Conservation (phyloP, 495 filamentous ascomycete genomes). For the Xylaria curta region DNA sequence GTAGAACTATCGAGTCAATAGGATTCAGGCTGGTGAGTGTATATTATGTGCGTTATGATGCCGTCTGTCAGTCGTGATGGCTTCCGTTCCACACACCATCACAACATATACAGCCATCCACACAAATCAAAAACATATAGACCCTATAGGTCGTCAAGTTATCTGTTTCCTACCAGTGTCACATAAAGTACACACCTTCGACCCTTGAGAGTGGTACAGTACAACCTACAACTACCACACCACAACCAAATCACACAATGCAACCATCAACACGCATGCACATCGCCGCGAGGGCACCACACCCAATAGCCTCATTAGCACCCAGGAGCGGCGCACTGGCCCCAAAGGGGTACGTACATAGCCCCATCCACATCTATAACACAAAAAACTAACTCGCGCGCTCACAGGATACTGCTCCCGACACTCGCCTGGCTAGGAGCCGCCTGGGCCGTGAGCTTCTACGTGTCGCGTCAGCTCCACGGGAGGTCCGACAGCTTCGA, state of each 20-base stretch:
- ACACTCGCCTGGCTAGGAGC: constrained; percentile 30
- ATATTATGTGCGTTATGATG: constrained; percentile 18
- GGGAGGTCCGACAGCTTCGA: constrained; percentile 45
- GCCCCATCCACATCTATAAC: background rate
- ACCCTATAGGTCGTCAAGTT: background rate
- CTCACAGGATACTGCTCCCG: constrained; percentile 19
- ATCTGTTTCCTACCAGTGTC: background rate
- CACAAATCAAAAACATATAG: constrained; percentile 4
- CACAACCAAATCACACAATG: constrained; percentile 17
- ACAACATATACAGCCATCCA: constrained; percentile 5
- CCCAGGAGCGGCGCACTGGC: constrained; percentile 33
- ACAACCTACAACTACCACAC: background rate
- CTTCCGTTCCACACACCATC: constrained; percentile 13
- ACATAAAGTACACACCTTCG: background rate
- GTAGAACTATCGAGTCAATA: background rate
- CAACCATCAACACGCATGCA: constrained; percentile 25
- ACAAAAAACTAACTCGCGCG: background rate
- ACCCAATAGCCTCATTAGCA: background rate
- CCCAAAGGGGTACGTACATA: constrained; percentile 28
- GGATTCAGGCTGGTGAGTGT: background rate
- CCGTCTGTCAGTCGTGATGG: constrained; percentile 15
- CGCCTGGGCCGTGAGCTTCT: constrained; percentile 42
- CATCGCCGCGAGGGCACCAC: constrained; percentile 3
- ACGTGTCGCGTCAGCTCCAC: constrained; percentile 41
- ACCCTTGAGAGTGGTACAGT: background rate